Evolutionary conservation across 2,329 filamentous ascomycete genomes (phyloP), one percentile per base, ranked within the genome.

Genomic region (Aaosphaeria pasadenensis): DNA sequence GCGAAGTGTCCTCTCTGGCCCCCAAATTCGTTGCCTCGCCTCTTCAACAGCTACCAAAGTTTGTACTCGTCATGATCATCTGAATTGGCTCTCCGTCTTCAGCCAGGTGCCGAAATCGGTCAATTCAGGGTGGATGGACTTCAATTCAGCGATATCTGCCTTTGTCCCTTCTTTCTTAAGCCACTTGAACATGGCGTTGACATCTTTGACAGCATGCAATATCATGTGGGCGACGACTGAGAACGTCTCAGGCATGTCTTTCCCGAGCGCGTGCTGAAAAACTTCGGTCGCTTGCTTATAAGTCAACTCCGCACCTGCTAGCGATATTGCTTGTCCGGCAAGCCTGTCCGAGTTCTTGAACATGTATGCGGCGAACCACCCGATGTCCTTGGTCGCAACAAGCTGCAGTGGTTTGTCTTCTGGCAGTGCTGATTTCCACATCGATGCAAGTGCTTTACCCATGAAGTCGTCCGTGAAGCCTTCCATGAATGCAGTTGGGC

Each of bases 401-500:
- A 63, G 42, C 42, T 67, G 64, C 13, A 78, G 54, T 2, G 66
- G 63, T 49, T 69, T 54, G 24, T 55, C 46, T 31, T 56, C 51
- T 30, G 41, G 41, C 5, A 54, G 42, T 5, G 39, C 45, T 6
- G 28, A 24, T 5, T 45, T 39, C 55, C 55, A 58, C 30, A 47
- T 48, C 5, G 51, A 35, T 5, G 52, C 51, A 42, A 56, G 47
- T n/a, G 47, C 51, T 44, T 57, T 56, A 5, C 57, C 57, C 24
- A 45, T 32, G 9, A 72, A 51, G 51, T 77, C 67, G 1, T 71
- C 62, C 1, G 60, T 61, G 6, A 78, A 48, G 63, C 83, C 81
- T 40, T 85, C 81, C 68, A 83, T 78, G 66, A 85, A 86, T 2
- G 76, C 77, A 0, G 76, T 75, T 0, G 83, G 83, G 5, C 82